Base-by-base conservation (phyloP, 495 filamentous ascomycete genomes). In the Aspergillus conjunctus region DNA sequence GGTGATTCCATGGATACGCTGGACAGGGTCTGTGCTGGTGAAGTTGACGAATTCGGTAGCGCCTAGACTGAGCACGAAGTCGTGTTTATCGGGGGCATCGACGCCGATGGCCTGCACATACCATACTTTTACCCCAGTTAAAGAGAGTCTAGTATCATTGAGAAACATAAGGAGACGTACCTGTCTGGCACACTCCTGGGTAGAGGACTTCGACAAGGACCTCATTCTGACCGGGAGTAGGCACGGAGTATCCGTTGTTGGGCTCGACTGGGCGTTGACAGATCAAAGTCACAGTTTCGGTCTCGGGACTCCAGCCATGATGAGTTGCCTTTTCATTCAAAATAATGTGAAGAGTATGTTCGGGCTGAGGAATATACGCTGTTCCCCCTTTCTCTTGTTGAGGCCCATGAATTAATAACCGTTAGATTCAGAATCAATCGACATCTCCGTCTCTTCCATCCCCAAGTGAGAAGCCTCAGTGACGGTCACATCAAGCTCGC, bases 171-270 rank as follows among this genome's bases (percentile, higher is more conserved):
- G n/a, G n/a, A n/a, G n/a, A n/a, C n/a, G n/a, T n/a, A n/a, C n/a
- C n/a, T n/a, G n/a, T n/a, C n/a, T 79, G 78, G 44, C 79, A 83
- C 43, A 81, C 78, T 2, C 80, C 80, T 0, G 71, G 72, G 51
- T 81, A 83, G 12, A 81, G 71, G 4, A 81, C 72, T 59, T 81
- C 77, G 33, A 79, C 80, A 7, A 81, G 65, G 7, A 81, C 78
- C 68, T 83, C 80, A 49, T 81, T 79, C 11, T 65, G 66, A 1
- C 71, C 72, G 1, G 78, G 74, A 0, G 48, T 65, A 20, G 76
- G 73, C 7, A 83, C 77, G n/a, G 80, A 78, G 48, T 81, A 81
- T 46, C 79, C 71, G 21, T 71, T 63, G 30, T 71, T 69, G 62
- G 81, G 81, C 56, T 79, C 72, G 21, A 82, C 77, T 15, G 64